These are phyloP conservation scores for Phanerochaete carnosa DNA, from an alignment of 768 basidiomycete species.

Conservation along the genomic window DNA sequence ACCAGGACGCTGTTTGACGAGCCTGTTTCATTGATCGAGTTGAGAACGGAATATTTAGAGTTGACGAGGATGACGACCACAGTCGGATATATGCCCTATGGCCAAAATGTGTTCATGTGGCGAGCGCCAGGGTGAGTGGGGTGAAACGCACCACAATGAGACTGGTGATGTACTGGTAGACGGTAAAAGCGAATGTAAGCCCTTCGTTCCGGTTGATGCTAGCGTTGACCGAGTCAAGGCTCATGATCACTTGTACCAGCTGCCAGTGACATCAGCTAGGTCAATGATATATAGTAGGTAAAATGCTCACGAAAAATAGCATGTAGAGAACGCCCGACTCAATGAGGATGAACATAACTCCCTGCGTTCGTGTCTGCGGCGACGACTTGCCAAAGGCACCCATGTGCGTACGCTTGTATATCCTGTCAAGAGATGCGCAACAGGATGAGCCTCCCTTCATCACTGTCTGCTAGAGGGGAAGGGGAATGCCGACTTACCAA, in stretches of 20 bases:
- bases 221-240: conserved; percentile 5
- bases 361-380: conserved; percentile 1
- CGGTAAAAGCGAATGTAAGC: conserved; percentile 14
- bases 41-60: background rate
- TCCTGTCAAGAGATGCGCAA: background rate
- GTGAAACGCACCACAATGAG: conserved; percentile 18
- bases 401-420: background rate
- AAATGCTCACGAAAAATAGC: conserved; percentile 20
- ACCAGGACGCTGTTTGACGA: background rate
- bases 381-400: background rate
- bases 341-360: conserved; percentile 17
- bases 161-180: conserved; percentile 15
- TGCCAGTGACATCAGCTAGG: background rate
- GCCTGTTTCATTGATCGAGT: background rate
- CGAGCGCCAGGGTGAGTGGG: too few relatives aligned
- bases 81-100: conserved; percentile 21
- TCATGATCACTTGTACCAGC: conserved; percentile 3
- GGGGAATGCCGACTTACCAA: conserved; percentile 9
- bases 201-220: conserved; percentile 2
- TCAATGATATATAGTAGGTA: background rate
- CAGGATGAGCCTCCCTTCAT: background rate
- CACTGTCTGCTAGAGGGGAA: background rate
- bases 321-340: conserved; percentile 22
- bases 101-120: background rate
- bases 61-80: conserved; percentile 18